Percentiles rank a stretch among this genome's conserved stretches.
phyloP scores from a whole-genome alignment of 2,329 filamentous ascomycete genomes.

The Beauveria asiatica region DNA sequence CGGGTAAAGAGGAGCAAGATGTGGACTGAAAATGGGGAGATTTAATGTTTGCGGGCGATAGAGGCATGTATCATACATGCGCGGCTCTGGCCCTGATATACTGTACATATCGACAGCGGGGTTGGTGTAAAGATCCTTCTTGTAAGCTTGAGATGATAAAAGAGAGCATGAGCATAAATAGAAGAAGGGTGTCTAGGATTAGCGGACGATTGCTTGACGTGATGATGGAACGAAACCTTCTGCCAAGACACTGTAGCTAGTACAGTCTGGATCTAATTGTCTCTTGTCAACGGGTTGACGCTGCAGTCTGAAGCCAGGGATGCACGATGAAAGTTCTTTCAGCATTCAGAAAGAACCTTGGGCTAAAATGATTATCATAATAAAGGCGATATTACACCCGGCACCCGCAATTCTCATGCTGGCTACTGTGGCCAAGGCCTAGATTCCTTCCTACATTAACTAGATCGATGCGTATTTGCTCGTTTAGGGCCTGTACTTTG shows the following conservation, averaged over 20 bases:
- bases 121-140: neutral
- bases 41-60: neutral
- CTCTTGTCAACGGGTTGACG: neutral
- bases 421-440: neutral
- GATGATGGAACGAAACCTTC: neutral
- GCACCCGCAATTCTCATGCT: neutral
- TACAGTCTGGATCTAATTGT: neutral
- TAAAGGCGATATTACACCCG: neutral
- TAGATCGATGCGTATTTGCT: neutral
- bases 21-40: slow-evolving; percentile 7
- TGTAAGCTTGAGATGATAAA: neutral
- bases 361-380: neutral
- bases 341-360: neutral
- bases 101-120: slow-evolving; percentile 5
- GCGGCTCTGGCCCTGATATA: neutral
- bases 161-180: neutral
- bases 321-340: neutral
- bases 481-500: too few species aligned
- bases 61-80: neutral
- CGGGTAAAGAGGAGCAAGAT: neutral
- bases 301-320: neutral
- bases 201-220: too few species aligned
- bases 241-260: neutral
- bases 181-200: neutral
- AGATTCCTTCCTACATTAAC: neutral